A percentile compares a stretch with the other conserved stretches of the same genome.
These are phyloP conservation scores for Carex sylvatica DNA, from an alignment of 202 grass and related monocot genomes.

Conservation along the genomic window DNA sequence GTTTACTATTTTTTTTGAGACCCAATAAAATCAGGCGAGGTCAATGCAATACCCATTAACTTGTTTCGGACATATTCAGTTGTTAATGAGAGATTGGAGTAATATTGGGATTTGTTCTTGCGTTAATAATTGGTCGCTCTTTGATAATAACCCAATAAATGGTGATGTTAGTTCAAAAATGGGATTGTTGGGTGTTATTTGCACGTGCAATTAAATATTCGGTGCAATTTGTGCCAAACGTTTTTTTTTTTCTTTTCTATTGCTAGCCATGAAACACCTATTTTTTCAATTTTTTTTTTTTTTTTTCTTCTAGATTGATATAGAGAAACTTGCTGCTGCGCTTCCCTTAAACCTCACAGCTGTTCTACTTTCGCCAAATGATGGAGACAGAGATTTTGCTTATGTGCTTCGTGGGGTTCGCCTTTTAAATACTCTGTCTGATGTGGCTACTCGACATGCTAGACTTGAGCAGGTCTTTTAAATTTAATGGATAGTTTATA, in stretches of 20 bases:
- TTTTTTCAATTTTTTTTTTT: not conserved
- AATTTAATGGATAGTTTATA: not conserved
- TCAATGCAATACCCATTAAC: not conserved
- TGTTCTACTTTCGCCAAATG: constrained; percentile 51
- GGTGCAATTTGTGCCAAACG: not conserved
- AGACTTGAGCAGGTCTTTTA: constrained; percentile 80
- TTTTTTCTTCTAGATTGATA: constrained; percentile 57
- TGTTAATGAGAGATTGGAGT: not conserved
- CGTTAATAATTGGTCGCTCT: not conserved
- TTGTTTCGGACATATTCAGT: not conserved
- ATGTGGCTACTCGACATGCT: constrained; percentile 68
- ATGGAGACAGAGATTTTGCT: constrained; percentile 41
- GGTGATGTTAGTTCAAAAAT: not conserved
- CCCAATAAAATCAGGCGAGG: not conserved
- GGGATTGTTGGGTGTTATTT: not conserved
- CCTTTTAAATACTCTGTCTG: constrained; percentile 78
- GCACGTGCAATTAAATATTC: not conserved
- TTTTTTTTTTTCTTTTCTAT: not conserved
- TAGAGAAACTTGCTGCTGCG: constrained; percentile 59
- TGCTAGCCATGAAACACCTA: not conserved
- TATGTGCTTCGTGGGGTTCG: constrained; percentile 75
- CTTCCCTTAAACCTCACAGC: constrained; percentile 69
- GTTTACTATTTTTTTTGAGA: not conserved
- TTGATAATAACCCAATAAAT: not conserved
- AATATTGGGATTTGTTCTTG: too few species aligned